Evolutionary conservation across 306 rosid genomes (phyloP).

Genomic region (Luffa aegyptiaca): DNA sequence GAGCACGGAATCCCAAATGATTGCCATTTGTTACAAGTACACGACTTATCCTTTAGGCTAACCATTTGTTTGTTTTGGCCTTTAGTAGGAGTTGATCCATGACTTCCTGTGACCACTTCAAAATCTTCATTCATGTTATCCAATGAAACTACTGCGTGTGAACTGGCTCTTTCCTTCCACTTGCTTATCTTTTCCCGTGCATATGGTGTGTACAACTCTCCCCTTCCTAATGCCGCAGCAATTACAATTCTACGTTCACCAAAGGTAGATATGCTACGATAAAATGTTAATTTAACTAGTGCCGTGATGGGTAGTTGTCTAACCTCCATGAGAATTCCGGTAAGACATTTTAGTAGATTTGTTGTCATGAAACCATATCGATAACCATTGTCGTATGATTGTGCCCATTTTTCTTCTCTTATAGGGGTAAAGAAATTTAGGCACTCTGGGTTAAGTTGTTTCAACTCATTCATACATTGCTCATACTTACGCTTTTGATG

Average conservation of each 20-base stretch:
- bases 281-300: background rate
- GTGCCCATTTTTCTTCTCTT: background rate
- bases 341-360: background rate
- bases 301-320: background rate
- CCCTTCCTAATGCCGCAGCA: background rate
- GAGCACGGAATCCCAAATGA: background rate
- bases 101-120: background rate
- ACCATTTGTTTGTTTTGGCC: background rate
- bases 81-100: background rate
- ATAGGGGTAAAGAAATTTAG: background rate
- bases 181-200: background rate
- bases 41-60: background rate
- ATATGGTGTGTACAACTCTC: background rate
- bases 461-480: background rate
- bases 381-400: background rate
- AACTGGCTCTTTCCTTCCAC: background rate
- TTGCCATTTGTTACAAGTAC: background rate
- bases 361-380: background rate
- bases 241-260: background rate
- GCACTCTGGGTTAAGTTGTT: background rate
- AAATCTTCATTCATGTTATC: background rate
- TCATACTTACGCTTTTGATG: background rate
- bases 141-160: background rate
- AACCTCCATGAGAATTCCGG: background rate
- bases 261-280: background rate